These are phyloP conservation scores for Candida ovalis DNA, from an alignment of 805 yeast species.

Conservation along the genomic window DNA sequence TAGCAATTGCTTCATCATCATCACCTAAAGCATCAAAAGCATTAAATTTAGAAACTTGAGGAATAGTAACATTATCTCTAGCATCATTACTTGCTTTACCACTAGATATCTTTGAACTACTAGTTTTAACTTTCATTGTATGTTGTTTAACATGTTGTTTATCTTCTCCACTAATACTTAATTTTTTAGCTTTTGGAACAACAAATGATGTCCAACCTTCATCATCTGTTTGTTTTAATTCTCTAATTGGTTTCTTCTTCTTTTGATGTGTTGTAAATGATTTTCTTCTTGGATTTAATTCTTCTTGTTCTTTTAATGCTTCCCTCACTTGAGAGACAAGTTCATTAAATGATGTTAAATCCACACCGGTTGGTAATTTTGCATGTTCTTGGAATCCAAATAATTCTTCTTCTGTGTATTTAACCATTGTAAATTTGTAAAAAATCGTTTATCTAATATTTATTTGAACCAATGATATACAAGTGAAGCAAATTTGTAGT, in stretches of 20 bases:
- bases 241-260: constrained; percentile 45
- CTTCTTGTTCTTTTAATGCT: constrained; percentile 30
- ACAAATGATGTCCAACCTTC: constrained; percentile 80
- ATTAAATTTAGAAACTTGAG: constrained; percentile 64
- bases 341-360: constrained; percentile 59
- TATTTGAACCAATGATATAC: no score
- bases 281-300: constrained; percentile 49
- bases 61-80: constrained; percentile 66
- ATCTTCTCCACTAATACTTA: constrained; percentile 46
- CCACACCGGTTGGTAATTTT: constrained; percentile 57
- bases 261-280: constrained; percentile 47
- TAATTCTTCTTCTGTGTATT: constrained; percentile 70
- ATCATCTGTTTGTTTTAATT: constrained; percentile 55
- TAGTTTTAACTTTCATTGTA: constrained; percentile 58
- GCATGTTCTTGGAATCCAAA: constrained; percentile 54
- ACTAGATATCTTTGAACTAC: constrained; percentile 69
- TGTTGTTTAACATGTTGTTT: constrained; percentile 44
- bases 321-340: constrained; percentile 64
- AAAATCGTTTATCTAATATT: background rate
- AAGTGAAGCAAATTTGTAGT: no score
- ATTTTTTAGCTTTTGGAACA: constrained; percentile 39
- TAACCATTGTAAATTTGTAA: constrained; percentile 1
- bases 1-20: constrained; percentile 42
- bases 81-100: constrained; percentile 64
- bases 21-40: constrained; percentile 76